Base-by-base conservation (phyloP, 1,139 yeast genomes). In the Scheffersomyces lignicola region DNA sequence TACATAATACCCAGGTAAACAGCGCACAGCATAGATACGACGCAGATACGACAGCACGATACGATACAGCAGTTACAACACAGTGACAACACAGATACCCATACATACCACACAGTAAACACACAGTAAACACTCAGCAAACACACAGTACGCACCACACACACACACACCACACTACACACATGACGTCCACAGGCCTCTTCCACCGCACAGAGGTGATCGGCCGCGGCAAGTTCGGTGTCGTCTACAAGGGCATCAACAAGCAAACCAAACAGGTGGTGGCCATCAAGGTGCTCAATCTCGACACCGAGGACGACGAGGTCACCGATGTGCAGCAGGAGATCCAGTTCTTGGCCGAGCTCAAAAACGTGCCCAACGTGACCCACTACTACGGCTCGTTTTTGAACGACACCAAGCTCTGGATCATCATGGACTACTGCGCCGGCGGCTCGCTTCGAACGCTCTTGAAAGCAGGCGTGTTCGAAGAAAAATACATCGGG, bases 381-480 rank as follows among this genome's bases (percentile, higher is more conserved):
- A 89, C 96, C 3, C 90, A 84, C 47, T 94, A 94, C 61, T 86
- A 85, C 55, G 97, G 97, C 1, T 83, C 95, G 0, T 85, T 84
- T 45, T 61, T 94, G 27, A 78, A 81, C 43, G 97, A 92, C 32
- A 85, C 97, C 7, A 83, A 87, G 52, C 67, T 94, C 24, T 94
- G 99, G 98, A 90, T 94, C 56, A 80, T 94, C 38, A 94, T 94
- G 97, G 98, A 94, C 55, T 79, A 86, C 54, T 92, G 98, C 60
- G 95, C 96, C 1, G 99, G 98, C 10, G 99, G 99, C 0, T 86
- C 96, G 0, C 78, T 94, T 32, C 69, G 98, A 37, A 87, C 97
- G 1, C 65, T 94, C 34, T 68, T 94, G 38, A 81, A 85, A 51
- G 89, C 97, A 0, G 98, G 98, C 0, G 79, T 78, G 23, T 73